Evolutionary conservation across 306 rosid genomes (phyloP).

Genomic region (Argentina anserina): DNA sequence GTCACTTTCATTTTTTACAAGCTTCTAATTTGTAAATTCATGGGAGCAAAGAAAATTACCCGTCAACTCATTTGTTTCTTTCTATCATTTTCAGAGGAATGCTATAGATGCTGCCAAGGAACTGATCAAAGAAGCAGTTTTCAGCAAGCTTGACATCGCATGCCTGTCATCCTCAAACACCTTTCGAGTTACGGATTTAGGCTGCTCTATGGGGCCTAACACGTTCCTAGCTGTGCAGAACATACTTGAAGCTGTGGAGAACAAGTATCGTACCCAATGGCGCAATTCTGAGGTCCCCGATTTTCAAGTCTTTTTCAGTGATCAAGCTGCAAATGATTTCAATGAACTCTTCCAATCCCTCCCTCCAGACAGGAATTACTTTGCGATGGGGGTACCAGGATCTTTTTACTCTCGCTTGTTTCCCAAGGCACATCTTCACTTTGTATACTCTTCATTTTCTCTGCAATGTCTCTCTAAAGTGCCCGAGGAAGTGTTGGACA

Average conservation of each 20-base stretch:
- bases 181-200: constrained; percentile 33
- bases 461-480: constrained; percentile 19
- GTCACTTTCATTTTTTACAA: not conserved
- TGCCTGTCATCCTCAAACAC: constrained; percentile 13
- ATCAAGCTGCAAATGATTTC: constrained; percentile 24
- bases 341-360: constrained; percentile 22
- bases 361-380: constrained; percentile 16
- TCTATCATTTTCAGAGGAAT: not conserved
- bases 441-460: constrained; percentile 22
- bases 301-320: constrained; percentile 25
- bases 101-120: constrained; percentile 12
- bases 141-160: constrained; percentile 17
- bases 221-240: constrained; percentile 34
- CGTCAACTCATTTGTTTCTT: not conserved
- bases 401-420: constrained; percentile 20
- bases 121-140: constrained; percentile 20
- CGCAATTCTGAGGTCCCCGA: constrained; percentile 12
- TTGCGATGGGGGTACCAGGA: constrained; percentile 19
- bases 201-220: constrained; percentile 43
- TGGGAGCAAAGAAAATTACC: not conserved
- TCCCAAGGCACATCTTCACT: constrained; percentile 25
- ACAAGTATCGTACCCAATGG: constrained; percentile 9
- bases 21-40: not conserved
- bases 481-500: constrained; percentile 16
- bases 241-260: constrained; percentile 27